These are phyloP conservation scores for Grifola frondosa DNA, from an alignment of 1,284 basidiomycete genomes.

Conservation along the genomic window DNA sequence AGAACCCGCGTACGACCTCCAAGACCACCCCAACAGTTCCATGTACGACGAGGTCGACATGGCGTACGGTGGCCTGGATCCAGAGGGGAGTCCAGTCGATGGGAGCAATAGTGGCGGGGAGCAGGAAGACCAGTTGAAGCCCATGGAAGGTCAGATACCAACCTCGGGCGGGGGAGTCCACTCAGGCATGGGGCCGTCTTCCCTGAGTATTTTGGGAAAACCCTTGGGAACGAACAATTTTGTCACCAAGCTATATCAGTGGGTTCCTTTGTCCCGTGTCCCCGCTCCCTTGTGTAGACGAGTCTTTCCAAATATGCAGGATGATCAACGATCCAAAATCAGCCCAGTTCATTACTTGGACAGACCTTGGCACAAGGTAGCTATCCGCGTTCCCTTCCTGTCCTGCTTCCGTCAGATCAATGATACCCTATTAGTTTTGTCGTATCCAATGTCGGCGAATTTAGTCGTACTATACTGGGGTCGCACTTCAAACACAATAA, in stretches of 20 bases:
- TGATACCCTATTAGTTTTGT: conserved; percentile 52
- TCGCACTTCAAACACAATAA: conserved; percentile 85
- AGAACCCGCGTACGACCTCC: conserved; percentile 32
- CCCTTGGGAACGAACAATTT: conserved; percentile 77
- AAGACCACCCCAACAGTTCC: conserved; percentile 29
- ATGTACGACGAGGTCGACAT: conserved; percentile 53
- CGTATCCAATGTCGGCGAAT: conserved; percentile 80
- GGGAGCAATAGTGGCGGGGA: conserved; percentile 52
- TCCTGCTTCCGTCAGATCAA: conserved; percentile 8
- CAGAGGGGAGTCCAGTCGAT: conserved; percentile 52
- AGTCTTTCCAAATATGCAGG: conserved; percentile 35
- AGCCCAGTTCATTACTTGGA: conserved; percentile 76
- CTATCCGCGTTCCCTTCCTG: conserved; percentile 5
- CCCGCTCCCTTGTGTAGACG: not conserved
- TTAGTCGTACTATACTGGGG: conserved; percentile 76
- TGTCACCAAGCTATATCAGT: conserved; percentile 82
- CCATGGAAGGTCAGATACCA: conserved; percentile 26
- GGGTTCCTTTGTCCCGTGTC: conserved; percentile 32
- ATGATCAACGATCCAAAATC: conserved; percentile 83
- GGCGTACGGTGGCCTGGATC: conserved; percentile 37
- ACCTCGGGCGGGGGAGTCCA: conserved; percentile 16
- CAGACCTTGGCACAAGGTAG: conserved; percentile 69
- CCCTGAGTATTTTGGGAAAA: conserved; percentile 59
- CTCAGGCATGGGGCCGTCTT: conserved; percentile 21
- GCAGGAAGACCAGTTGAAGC: conserved; percentile 37